phyloP scores from a whole-genome alignment of 768 basidiomycete genomes.

The Tylopilus plumbeoviolaceoides region DNA sequence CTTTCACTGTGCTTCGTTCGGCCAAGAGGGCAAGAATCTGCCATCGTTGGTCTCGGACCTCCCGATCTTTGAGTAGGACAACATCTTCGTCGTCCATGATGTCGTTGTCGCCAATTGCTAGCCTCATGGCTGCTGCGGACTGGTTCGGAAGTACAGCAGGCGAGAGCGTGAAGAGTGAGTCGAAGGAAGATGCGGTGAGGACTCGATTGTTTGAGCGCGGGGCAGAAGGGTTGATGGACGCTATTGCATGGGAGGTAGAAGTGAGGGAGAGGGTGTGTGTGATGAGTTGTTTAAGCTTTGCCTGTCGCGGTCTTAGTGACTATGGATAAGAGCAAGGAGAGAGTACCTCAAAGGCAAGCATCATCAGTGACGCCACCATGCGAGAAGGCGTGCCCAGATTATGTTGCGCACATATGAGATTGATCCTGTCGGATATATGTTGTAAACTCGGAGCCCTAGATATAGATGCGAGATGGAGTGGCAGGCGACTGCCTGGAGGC shows the following conservation, averaged over 20 bases:
- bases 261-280: constrained; percentile 76
- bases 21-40: constrained; percentile 72
- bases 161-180: constrained; percentile 71
- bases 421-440: constrained; percentile 75
- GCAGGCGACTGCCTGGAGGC: constrained; percentile 65
- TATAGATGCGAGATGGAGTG: constrained; percentile 69
- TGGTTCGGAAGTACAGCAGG: constrained; percentile 76
- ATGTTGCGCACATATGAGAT: constrained; percentile 78
- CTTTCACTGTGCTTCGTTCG: constrained; percentile 69
- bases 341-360: constrained; percentile 73
- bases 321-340: constrained; percentile 6
- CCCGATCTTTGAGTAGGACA: constrained; percentile 53
- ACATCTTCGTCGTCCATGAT: constrained; percentile 43
- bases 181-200: constrained; percentile 67
- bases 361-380: constrained; percentile 63
- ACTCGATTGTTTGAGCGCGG: constrained; percentile 39
- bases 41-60: constrained; percentile 68
- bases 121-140: constrained; percentile 71
- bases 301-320: constrained; percentile 36
- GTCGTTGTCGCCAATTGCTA: constrained; percentile 55
- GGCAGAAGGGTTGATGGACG: constrained; percentile 63
- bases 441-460: constrained; percentile 71
- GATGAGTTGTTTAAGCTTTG: constrained; percentile 80
- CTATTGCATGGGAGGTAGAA: constrained; percentile 69
- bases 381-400: constrained; percentile 59